phyloP scores from a whole-genome alignment of 2,329 filamentous ascomycete genomes.

The Juglanconis sp. region DNA sequence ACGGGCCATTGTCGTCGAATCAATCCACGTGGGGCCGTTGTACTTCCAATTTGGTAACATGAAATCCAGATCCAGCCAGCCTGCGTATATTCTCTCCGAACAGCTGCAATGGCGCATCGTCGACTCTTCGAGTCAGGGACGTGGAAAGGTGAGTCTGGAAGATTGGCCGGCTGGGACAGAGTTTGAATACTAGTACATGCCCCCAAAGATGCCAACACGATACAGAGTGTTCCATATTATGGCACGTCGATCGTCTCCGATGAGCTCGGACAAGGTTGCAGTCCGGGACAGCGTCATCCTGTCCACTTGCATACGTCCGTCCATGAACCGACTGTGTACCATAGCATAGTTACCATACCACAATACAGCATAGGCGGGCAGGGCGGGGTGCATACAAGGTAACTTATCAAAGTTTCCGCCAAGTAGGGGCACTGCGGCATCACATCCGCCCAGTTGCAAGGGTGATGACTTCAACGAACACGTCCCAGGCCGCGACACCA shows the following conservation, averaged over 20 bases:
- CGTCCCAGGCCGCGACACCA: too few species aligned
- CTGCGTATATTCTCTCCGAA: too few species aligned
- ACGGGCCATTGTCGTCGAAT: constrained; percentile 10
- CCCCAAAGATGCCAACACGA: too few species aligned
- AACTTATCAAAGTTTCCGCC: constrained; percentile 4
- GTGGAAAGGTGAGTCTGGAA: too few species aligned
- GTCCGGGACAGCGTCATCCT: neutral
- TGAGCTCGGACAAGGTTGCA: constrained; percentile 9
- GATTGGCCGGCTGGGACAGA: too few species aligned
- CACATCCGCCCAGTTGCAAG: constrained; percentile 6
- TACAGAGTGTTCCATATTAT: too few species aligned
- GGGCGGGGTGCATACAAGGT: constrained; percentile 3
- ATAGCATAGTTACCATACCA: too few species aligned
- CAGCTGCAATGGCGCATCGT: too few species aligned
- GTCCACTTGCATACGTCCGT: neutral
- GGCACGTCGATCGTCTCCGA: constrained; percentile 6
- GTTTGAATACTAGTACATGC: too few species aligned
- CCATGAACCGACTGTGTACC: too few species aligned
- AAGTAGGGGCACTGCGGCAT: constrained; percentile 6
- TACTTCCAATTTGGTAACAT: neutral
- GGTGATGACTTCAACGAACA: too few species aligned
- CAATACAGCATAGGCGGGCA: neutral
- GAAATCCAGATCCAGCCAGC: neutral
- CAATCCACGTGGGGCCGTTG: neutral
- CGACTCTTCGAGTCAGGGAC: too few species aligned